Evolutionary conservation across 2,329 filamentous ascomycete genomes (phyloP), one percentile per base, ranked within the genome.

Genomic region (Cadophora sp.): DNA sequence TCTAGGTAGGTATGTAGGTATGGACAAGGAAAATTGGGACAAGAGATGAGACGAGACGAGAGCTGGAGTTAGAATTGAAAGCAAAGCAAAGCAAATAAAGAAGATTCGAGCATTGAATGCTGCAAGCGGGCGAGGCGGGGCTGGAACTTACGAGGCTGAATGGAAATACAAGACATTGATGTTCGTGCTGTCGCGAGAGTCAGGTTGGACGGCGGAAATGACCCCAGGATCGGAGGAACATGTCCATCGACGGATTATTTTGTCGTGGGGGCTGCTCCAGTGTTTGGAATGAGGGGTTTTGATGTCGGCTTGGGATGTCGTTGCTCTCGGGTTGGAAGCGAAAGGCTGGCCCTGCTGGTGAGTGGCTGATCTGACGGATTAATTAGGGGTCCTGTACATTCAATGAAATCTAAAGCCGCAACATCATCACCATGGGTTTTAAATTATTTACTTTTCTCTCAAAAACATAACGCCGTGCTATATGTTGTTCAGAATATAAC

Each of bases 131-230:
- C 43, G 3, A 47, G 18, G 59, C 63, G 61, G 64, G 64, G 63
- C 48, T 48, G 56, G 30, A 59, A 64, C 68, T 66, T 65, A 66
- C 66, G 27, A 70, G 68, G 64, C 60, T 70, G 68, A 66, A 62
- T n/a, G 39, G 22, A 45, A 56, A 33, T 51, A 24, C 30, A 30
- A 53, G 45, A 53, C 45, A 53, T 51, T 24, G 47, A 24, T 27
- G 11, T 27, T 13, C 6, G 33, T 24, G 47, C 30, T 36, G 45
- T 36, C 59, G 45, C 36, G 9, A 51, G 47, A 62, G 47, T 62
- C 47, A 62, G 33, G 47, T 18, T 33, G 45, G n/a, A 27, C 13
- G 33, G 47, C 4, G n/a, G 36, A 51, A 27, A 18, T 9, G 18
- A 27, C 30, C 16, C 45, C 20, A 51, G 20, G 30, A 18, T n/a